Evolutionary conservation across 2,329 filamentous ascomycete genomes (phyloP), one percentile per base, ranked within the genome.

Genomic region (Diaporthe longicolla): DNA sequence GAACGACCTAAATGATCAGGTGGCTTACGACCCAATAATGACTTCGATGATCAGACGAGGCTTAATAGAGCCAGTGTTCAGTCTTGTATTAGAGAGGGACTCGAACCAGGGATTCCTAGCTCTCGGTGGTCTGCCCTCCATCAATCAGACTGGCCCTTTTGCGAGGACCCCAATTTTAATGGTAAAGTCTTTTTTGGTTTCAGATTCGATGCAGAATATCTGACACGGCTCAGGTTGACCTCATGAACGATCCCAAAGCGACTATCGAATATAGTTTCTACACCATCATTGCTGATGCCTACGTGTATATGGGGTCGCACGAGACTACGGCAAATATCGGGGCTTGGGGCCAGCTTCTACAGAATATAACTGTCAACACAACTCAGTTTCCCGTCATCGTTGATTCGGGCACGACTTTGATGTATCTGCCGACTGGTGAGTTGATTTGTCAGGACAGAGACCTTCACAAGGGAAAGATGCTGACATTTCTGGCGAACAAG

Each of bases 21-120:
- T 81, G 3, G 72, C 79, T 0, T 90, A 90, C 80, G 82, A 85
- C 70, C 86, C 88, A 0, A 77, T 90, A n/a, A 85, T 90, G 76
- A 86, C 83, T 10, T 86, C 81, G 48, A 86, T 90, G 84, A 85
- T 84, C 76, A 80, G 83, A 69, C 78, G 85, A 40, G 81, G 84
- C 29, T 77, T 84, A 17, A 83, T 86, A 10, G 77, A 83, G 0
- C 83, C 87, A 0, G 77, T 87, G 13, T 89, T 89, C 81, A 86
- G 83, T 76, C 79, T 89, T n/a, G 86, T 85, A 0, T 80, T 89
- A 26, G 80, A 82, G 10, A 80, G 85, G 17, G 79, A 79, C n/a
- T 71, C 78, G 1, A 77, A 78, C 13, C 84, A 84, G 10, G 87
- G 87, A 1, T 85, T 86, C 48, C 79, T 89, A 4, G 84, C 86